A percentile compares a stretch with the other conserved stretches of the same genome.
Conservation (phyloP, 1,284 basidiomycete species). For the Cutaneotrichosporon cavernicola region DNA sequence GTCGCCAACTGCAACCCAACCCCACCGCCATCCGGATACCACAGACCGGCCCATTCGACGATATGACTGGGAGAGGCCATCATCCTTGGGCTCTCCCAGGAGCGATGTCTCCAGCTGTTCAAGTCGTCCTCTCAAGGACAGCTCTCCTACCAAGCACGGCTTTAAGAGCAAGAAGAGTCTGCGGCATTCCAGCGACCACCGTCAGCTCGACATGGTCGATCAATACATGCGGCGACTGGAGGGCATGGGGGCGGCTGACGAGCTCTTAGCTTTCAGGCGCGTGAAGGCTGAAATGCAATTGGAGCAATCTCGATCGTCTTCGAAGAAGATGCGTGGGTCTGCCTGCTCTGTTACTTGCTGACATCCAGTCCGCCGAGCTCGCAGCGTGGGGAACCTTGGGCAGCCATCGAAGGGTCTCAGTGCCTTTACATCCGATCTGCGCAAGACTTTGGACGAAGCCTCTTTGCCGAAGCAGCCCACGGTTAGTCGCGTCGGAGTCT, state of each 20-base stretch:
- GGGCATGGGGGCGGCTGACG: neutral
- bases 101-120: neutral
- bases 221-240: neutral
- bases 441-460: conserved; percentile 5
- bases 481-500: neutral
- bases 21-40: neutral
- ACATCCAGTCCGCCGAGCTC: neutral
- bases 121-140: neutral
- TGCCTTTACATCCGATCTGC: neutral
- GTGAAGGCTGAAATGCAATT: neutral
- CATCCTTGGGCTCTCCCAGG: neutral
- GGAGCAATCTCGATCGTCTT: neutral
- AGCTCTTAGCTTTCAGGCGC: neutral
- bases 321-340: neutral
- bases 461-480: neutral
- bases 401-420: neutral
- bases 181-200: neutral
- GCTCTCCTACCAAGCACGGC: neutral
- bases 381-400: neutral
- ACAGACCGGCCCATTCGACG: neutral
- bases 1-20: neutral
- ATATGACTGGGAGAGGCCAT: conserved; percentile 1
- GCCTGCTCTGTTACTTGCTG: neutral
- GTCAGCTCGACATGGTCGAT: neutral
- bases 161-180: neutral